Percentiles rank a stretch among this genome's conserved stretches.
Conservation (phyloP, 2,329 filamentous ascomycete species). For the Cladosporium sp. region DNA sequence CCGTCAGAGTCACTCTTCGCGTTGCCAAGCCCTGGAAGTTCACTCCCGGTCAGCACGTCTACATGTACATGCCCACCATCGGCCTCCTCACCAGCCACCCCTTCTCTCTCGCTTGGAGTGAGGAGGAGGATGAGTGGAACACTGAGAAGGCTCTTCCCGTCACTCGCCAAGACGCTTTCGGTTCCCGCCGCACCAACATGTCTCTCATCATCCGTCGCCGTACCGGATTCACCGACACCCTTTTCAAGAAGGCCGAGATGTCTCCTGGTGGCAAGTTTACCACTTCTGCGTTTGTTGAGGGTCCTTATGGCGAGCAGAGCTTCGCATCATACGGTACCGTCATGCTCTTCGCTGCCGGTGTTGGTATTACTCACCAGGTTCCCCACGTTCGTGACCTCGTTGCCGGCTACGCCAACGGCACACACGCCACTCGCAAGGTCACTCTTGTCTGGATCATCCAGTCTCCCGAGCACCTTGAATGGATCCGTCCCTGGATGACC, state of each 20-base stretch:
- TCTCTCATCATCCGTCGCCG: conserved; percentile 86
- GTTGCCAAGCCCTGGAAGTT: conserved; percentile 77
- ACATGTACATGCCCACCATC: conserved; percentile 73
- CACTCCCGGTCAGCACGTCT: conserved; percentile 74
- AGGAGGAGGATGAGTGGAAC: conserved; percentile 53
- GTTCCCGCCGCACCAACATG: conserved; percentile 56
- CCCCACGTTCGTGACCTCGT: conserved; percentile 75
- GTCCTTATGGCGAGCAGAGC: conserved; percentile 78
- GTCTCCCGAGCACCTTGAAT: conserved; percentile 84
- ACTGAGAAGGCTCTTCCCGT: conserved; percentile 50
- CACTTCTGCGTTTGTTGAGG: conserved; percentile 77
- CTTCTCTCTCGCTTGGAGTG: conserved; percentile 77
- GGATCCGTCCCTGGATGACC: conserved; percentile 91
- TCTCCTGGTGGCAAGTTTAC: conserved; percentile 57
- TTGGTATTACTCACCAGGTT: conserved; percentile 93
- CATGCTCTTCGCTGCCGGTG: conserved; percentile 86
- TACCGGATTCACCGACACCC: conserved; percentile 80
- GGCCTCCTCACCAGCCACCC: conserved; percentile 75
- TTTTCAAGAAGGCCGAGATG: conserved; percentile 68
- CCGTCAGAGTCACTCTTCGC: conserved; percentile 69
- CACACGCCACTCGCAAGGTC: conserved; percentile 76
- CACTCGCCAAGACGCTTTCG: conserved; percentile 53
- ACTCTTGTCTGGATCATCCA: conserved; percentile 92
- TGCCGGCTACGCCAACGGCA: conserved; percentile 61
- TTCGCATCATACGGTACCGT: conserved; percentile 91